Percentiles rank a stretch among this genome's conserved stretches.
Evolutionary conservation across 1,284 basidiomycete genomes (phyloP).

Genomic region (Phellopilus nigrolimitatus): DNA sequence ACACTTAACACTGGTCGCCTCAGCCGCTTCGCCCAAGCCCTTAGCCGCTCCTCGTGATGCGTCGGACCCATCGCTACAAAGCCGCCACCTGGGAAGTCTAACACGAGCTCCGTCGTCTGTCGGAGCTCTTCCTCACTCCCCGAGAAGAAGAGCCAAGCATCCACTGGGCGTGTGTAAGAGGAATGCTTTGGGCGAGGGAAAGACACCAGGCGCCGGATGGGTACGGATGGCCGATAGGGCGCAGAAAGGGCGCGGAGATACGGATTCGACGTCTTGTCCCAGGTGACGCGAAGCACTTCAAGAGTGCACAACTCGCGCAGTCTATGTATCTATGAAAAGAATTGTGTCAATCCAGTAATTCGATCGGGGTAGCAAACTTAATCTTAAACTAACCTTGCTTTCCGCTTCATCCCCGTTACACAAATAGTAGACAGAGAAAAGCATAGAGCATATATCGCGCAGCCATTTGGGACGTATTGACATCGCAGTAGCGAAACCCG

Average conservation of each 20-base stretch:
- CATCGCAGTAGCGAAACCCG: slow-evolving; percentile 96
- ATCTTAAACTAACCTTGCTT: slow-evolving; percentile 59
- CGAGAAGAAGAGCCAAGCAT: slow-evolving; percentile 81
- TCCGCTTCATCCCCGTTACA: slow-evolving; percentile 91
- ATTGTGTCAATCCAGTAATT: background rate
- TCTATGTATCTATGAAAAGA: slow-evolving; percentile 63
- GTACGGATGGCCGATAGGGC: slow-evolving; percentile 51
- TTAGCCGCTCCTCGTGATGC: slow-evolving; percentile 93
- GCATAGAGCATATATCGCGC: slow-evolving; percentile 76
- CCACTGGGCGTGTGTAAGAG: slow-evolving; percentile 75
- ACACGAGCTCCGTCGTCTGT: slow-evolving; percentile 71
- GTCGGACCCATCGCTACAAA: slow-evolving; percentile 95
- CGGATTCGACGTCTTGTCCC: slow-evolving; percentile 96
- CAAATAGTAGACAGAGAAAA: slow-evolving; percentile 92
- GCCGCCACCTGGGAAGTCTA: slow-evolving; percentile 94
- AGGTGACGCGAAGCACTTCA: slow-evolving; percentile 91
- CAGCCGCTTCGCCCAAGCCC: slow-evolving; percentile 79
- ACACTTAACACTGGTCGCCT: slow-evolving; percentile 81
- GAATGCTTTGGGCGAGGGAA: slow-evolving; percentile 79
- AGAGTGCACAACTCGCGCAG: slow-evolving; percentile 92
- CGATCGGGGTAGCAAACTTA: slow-evolving; percentile 28
- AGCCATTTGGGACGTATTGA: slow-evolving; percentile 90
- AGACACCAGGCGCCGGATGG: slow-evolving; percentile 72
- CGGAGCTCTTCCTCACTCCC: slow-evolving; percentile 65
- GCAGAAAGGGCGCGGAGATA: slow-evolving; percentile 73